A percentile compares a stretch with the other conserved stretches of the same genome.
These are phyloP conservation scores for Sistotremastrum niveocremeum DNA, from an alignment of 768 basidiomycete genomes.

Conservation along the genomic window DNA sequence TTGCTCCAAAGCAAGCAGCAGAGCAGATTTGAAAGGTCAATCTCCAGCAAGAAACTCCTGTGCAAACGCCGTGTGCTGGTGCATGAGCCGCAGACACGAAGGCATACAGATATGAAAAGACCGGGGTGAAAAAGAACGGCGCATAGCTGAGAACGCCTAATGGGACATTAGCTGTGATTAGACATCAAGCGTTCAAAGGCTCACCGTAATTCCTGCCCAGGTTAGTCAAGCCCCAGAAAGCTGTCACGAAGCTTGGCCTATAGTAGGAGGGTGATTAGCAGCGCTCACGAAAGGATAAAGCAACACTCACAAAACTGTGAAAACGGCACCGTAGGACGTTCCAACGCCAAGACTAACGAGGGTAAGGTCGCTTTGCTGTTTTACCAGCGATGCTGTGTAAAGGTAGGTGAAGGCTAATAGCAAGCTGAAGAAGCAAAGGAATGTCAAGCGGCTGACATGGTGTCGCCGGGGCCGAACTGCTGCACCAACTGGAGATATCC, in stretches of 20 bases:
- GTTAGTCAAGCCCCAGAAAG: conserved; percentile 59
- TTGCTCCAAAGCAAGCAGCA: conserved; percentile 29
- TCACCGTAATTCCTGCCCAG: conserved; percentile 50
- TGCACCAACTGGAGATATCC: conserved; percentile 45
- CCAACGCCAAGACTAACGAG: conserved; percentile 46
- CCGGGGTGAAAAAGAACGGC: conserved; percentile 58
- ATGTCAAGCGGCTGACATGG: conserved; percentile 45
- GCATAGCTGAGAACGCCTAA: conserved; percentile 59
- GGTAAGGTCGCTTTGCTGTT: conserved; percentile 31
- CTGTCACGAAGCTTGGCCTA: conserved; percentile 58
- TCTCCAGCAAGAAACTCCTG: conserved; percentile 50
- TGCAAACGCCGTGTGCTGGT: conserved; percentile 29
- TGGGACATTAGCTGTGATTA: background rate
- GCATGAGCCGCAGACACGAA: conserved; percentile 44
- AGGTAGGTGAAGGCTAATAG: conserved; percentile 37
- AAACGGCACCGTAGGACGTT: conserved; percentile 52
- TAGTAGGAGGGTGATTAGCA: background rate
- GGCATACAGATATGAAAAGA: conserved; percentile 73
- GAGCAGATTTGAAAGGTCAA: conserved; percentile 46
- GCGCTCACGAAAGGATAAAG: background rate
- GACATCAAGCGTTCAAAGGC: no score
- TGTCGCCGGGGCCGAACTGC: conserved; percentile 32
- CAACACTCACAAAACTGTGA: conserved; percentile 52
- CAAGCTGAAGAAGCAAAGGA: conserved; percentile 36
- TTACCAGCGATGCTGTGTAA: conserved; percentile 39